Base-by-base conservation (phyloP, 108 stramenopile genomes). In the Cylindrotheca fusiformis region DNA sequence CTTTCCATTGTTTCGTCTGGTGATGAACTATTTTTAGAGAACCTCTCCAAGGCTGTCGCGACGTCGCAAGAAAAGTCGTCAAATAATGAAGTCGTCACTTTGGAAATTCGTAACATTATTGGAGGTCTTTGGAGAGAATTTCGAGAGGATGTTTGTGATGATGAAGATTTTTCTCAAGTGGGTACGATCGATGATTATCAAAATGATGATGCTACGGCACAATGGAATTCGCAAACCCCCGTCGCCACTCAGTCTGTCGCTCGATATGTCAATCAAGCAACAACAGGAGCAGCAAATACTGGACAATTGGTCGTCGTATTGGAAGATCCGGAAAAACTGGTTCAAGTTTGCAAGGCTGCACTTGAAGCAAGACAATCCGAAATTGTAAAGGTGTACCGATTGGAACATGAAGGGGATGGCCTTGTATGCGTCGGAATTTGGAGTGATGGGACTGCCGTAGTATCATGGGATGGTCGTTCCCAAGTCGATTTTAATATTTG, bases 401-500 rank as follows among this genome's bases (percentile, higher is more conserved):
- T 14, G 10, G 14, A 10, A 6, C 6, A 41, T 41, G 36, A 14
- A 6, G 36, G 36, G 10, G 36, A 41, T 41, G 36, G 36, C 6
- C 10, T 41, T 41, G 36, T 41, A 6, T 41, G 36, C 14, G 14
- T 14, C 10, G 36, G 36, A 6, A 10, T 14, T 10, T 41, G 36
- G 36, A 14, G 36, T 14, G 10, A 41, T 0, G 77, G 69, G n/a
- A 66, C 32, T n/a, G 59, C 51, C 1, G 48, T 78, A 1, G 41
- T 68, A 0, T 17, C 67, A 6, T 82, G 73, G 70, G 74, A 82
- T 55, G 81, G 77, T 14, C 26, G 64, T 18, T 32, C 36, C 8
- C 76, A 74, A 41, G 54, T 77, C 21, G 80, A 81, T 29, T 28
- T 81, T 22, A 81, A 71, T 36, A 18, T 81, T 0, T 82, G 69